These are phyloP conservation scores for Balakata baccata DNA, from an alignment of 345 rosid species.

Conservation along the genomic window DNA sequence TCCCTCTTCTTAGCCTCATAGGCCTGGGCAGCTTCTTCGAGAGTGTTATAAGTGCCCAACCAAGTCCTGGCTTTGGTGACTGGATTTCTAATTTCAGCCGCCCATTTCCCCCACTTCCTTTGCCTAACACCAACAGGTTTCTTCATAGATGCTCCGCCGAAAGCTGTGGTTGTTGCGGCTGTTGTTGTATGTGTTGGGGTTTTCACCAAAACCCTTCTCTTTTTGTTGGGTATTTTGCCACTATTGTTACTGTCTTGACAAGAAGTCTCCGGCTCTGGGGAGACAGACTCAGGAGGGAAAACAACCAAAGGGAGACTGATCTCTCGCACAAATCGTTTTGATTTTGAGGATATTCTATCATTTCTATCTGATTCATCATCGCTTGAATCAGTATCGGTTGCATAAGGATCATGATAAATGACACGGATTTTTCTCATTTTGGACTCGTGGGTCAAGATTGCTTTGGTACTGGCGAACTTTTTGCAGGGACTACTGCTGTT, in stretches of 20 bases:
- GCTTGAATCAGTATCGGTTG: constrained; percentile 78
- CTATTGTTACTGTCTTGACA: constrained; percentile 62
- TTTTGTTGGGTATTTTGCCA: constrained; percentile 33
- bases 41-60: constrained; percentile 73
- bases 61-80: constrained; percentile 50
- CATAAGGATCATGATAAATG: constrained; percentile 74
- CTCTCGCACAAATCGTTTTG: constrained; percentile 59
- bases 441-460: constrained; percentile 20
- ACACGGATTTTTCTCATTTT: constrained; percentile 59
- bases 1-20: constrained; percentile 60
- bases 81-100: constrained; percentile 81
- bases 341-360: background rate
- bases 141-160: background rate
- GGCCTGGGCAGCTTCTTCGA: constrained; percentile 75
- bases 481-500: constrained; percentile 25
- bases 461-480: constrained; percentile 23
- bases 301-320: constrained; percentile 41
- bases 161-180: background rate
- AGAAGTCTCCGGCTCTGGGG: constrained; percentile 47
- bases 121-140: constrained; percentile 68
- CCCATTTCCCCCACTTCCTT: constrained; percentile 89
- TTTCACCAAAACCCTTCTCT: constrained; percentile 24
- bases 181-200: background rate
- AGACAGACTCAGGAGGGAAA: background rate
- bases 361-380: constrained; percentile 59